phyloP scores from a whole-genome alignment of 805 yeast species.

The Saturnispora galanensis region DNA sequence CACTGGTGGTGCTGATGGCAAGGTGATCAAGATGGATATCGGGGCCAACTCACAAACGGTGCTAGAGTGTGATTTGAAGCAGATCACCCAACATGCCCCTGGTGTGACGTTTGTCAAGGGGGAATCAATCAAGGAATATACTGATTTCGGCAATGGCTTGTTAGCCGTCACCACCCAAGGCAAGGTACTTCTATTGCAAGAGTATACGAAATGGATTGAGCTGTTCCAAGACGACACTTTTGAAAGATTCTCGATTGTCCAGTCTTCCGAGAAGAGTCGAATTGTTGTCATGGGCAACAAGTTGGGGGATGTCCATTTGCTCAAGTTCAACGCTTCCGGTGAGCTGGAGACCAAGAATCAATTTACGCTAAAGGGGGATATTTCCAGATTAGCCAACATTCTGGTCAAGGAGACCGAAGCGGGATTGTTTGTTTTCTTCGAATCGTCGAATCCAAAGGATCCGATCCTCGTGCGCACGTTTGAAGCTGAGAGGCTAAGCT shows the following conservation, averaged over 20 bases:
- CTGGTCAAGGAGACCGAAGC: constrained; percentile 25
- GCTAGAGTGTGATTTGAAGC: too few relatives aligned
- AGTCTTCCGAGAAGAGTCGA: constrained; percentile 15
- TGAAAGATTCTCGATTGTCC: constrained; percentile 21
- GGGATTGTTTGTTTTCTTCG: constrained; percentile 36
- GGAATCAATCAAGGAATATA: constrained; percentile 56
- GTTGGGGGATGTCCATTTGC: constrained; percentile 34
- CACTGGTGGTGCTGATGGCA: constrained; percentile 94
- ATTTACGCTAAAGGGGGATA: constrained; percentile 26
- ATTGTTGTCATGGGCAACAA: constrained; percentile 23
- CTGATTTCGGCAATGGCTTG: constrained; percentile 36
- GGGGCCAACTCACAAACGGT: constrained; percentile 9
- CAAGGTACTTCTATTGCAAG: constrained; percentile 27
- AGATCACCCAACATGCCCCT: constrained; percentile 11
- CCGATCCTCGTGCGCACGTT: constrained; percentile 38
- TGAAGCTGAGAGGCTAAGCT: constrained; percentile 19
- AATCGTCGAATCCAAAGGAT: constrained; percentile 59
- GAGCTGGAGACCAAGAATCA: constrained; percentile 19
- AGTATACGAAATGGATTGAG: constrained; percentile 21
- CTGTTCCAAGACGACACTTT: constrained; percentile 21
- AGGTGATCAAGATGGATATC: constrained; percentile 55
- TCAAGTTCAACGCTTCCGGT: constrained; percentile 33
- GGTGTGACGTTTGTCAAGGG: constrained; percentile 27
- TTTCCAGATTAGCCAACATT: constrained; percentile 37
- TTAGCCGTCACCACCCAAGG: constrained; percentile 55